Percentiles rank a stretch among this genome's conserved stretches.
Conservation (phyloP, 192 early-diverging fungal species). For the Coemansia pectinata region DNA sequence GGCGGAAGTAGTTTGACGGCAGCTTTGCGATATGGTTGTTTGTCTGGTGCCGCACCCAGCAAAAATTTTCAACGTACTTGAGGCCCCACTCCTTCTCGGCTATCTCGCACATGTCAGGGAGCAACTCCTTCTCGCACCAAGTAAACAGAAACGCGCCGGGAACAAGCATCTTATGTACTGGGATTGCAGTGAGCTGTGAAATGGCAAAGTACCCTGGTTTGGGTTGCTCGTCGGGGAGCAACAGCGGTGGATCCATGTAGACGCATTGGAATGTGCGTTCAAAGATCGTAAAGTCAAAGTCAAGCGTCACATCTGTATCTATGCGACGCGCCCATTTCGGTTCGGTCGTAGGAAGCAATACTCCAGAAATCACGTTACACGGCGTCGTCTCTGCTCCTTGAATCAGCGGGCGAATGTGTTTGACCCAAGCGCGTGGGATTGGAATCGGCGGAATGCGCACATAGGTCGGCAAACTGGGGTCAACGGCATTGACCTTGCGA, state of each 20-base stretch:
- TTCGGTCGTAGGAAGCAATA: constrained; percentile 34
- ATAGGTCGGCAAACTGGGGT: constrained; percentile 86
- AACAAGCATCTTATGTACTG: constrained; percentile 64
- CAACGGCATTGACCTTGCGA: constrained; percentile 77
- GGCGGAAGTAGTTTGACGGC: constrained; percentile 76
- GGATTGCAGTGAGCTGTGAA: constrained; percentile 28
- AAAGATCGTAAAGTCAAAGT: constrained; percentile 45
- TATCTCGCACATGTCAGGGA: constrained; percentile 75
- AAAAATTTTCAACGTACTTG: constrained; percentile 96
- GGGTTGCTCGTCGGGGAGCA: constrained; percentile 44
- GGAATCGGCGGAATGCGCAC: constrained; percentile 83
- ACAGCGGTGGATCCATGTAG: constrained; percentile 90
- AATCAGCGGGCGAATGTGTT: constrained; percentile 62
- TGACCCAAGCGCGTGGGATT: constrained; percentile 86
- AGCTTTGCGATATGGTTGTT: constrained; percentile 80
- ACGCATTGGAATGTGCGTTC: constrained; percentile 79
- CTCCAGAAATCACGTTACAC: constrained; percentile 27
- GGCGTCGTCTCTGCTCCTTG: constrained; percentile 40
- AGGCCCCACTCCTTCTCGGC: constrained; percentile 75
- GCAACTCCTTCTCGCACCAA: constrained; percentile 92
- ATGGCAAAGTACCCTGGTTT: constrained; percentile 44
- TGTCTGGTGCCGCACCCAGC: constrained; percentile 84
- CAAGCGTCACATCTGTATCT: constrained; percentile 26
- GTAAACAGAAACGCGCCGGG: constrained; percentile 87
- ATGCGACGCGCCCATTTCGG: constrained; percentile 35